Conservation (phyloP, 805 yeast species). For the Debaryomyces prosopidis region DNA sequence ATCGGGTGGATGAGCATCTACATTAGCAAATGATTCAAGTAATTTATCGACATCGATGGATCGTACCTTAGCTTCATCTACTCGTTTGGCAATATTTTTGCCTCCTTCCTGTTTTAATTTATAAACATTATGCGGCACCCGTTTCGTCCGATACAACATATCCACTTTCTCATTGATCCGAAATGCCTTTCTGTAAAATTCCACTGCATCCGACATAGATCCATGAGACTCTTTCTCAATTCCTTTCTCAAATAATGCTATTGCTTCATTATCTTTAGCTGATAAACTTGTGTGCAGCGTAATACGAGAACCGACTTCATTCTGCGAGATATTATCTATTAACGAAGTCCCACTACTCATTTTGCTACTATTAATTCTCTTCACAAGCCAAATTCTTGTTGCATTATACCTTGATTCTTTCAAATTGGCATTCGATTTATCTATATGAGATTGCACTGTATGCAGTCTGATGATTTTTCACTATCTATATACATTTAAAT, state of each 20-base stretch:
- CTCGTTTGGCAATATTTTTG: slow-evolving; percentile 25
- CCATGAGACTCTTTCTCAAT: slow-evolving; percentile 73
- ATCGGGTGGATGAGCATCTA: slow-evolving; percentile 29
- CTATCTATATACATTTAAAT: not conserved
- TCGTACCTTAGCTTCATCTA: slow-evolving; percentile 38
- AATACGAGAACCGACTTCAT: not conserved
- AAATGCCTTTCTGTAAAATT: slow-evolving; percentile 69
- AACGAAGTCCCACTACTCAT: slow-evolving; percentile 14
- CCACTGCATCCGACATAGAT: slow-evolving; percentile 78
- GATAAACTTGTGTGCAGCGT: not conserved
- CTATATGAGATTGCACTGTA: slow-evolving; percentile 1
- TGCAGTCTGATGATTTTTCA: slow-evolving; percentile 3
- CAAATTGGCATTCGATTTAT: not conserved
- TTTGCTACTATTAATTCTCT: not conserved
- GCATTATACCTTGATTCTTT: too few species aligned
- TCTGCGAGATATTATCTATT: not conserved
- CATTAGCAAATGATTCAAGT: slow-evolving; percentile 34
- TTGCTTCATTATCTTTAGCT: slow-evolving; percentile 43
- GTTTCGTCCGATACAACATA: slow-evolving; percentile 57
- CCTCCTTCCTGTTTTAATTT: slow-evolving; percentile 25
- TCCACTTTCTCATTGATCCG: slow-evolving; percentile 64
- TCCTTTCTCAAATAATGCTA: slow-evolving; percentile 67
- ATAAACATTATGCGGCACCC: slow-evolving; percentile 43
- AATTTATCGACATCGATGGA: slow-evolving; percentile 44
- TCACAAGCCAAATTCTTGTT: too few species aligned